Percentiles rank a stretch among this genome's conserved stretches.
These are phyloP conservation scores for Globisporangium canariense DNA, from an alignment of 352 stramenopile species.

Conservation along the genomic window DNA sequence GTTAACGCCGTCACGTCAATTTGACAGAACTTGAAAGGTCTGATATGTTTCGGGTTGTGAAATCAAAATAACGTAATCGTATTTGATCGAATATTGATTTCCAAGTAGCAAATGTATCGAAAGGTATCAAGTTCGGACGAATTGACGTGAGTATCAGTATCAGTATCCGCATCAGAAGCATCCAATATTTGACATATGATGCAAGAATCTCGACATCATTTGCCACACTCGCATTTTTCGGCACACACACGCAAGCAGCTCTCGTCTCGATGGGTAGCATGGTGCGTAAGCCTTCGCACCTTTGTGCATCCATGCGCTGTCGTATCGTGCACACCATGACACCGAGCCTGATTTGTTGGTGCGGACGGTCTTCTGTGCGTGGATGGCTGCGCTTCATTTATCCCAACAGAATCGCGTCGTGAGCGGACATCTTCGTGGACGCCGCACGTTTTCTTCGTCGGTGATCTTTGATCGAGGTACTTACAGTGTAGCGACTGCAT, in stretches of 20 bases:
- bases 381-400: background rate
- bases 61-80: no score
- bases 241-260: background rate
- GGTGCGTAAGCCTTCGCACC: constrained; percentile 7
- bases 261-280: constrained; percentile 10
- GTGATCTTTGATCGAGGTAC: constrained; percentile 64
- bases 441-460: constrained; percentile 42
- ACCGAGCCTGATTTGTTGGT: background rate
- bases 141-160: no score
- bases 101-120: no score
- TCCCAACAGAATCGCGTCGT: constrained; percentile 30
- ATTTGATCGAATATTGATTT: no score
- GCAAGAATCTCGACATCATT: no score
- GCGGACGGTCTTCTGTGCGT: background rate
- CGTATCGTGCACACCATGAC: background rate
- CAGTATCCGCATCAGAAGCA: no score
- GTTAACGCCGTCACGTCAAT: no score
- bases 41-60: no score
- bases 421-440: constrained; percentile 18
- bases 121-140: no score
- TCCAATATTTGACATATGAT: no score
- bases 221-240: background rate
- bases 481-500: background rate
- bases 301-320: background rate
- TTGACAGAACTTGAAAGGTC: no score